Percentiles rank a stretch among this genome's conserved stretches.
Evolutionary conservation across 2,329 filamentous ascomycete genomes (phyloP).

Genomic region (Shiraia sp.): DNA sequence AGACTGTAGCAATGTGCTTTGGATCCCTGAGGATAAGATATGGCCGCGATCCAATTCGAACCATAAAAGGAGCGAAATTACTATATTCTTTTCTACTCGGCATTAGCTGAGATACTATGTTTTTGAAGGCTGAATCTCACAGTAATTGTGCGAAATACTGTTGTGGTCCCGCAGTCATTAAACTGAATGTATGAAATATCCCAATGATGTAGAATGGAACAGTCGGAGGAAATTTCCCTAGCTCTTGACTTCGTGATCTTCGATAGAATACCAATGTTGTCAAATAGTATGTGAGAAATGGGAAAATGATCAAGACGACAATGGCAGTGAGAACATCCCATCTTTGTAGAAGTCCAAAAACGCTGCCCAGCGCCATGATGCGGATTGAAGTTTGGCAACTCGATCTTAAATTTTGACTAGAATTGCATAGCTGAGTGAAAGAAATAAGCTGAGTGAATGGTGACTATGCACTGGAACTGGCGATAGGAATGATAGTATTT

Average conservation of each 20-base stretch:
- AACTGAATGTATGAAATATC: conserved; percentile 21
- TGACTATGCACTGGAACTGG: no score
- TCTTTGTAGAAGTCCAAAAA: background rate
- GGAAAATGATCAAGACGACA: conserved; percentile 8
- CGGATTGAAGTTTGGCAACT: no score
- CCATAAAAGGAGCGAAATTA: conserved; percentile 23
- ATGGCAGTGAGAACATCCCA: background rate
- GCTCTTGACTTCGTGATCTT: conserved; percentile 11
- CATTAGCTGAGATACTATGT: conserved; percentile 2
- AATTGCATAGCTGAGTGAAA: no score
- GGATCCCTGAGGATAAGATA: conserved; percentile 27
- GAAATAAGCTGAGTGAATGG: no score
- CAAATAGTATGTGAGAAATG: conserved; percentile 28
- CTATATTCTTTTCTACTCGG: conserved; percentile 28
- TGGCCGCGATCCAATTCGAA: conserved; percentile 21
- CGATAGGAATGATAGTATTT: no score
- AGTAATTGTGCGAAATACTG: conserved; percentile 30
- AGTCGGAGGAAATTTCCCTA: conserved; percentile 21
- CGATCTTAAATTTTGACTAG: no score
- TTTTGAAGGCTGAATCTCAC: conserved; percentile 9
- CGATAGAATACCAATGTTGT: conserved; percentile 23
- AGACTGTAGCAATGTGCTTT: conserved; percentile 20
- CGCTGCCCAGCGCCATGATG: background rate
- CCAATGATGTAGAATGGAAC: conserved; percentile 29
- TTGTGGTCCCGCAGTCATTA: conserved; percentile 22